Percentiles rank a stretch among this genome's conserved stretches.
These are phyloP conservation scores for Penicillium thymicola DNA, from an alignment of 2,329 filamentous ascomycete species.

Conservation along the genomic window DNA sequence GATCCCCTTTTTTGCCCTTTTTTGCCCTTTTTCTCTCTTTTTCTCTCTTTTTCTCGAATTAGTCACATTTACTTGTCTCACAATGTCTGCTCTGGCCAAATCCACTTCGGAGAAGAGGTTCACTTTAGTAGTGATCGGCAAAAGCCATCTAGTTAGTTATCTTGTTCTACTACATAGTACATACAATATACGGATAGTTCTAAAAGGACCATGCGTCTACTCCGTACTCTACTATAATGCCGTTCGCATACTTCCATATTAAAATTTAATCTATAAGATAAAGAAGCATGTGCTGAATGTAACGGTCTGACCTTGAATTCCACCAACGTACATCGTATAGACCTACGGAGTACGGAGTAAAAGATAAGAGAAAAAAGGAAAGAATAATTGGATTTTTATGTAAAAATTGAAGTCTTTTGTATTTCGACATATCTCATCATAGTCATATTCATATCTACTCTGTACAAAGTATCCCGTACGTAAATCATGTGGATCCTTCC, in stretches of 20 bases:
- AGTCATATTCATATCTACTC: not conserved
- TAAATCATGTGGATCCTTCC: not conserved
- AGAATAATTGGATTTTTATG: not conserved
- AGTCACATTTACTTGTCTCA: not conserved
- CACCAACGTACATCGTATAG: not conserved
- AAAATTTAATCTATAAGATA: too few species aligned
- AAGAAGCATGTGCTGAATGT: not conserved
- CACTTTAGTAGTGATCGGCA: conserved; percentile 16
- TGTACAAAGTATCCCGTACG: not conserved
- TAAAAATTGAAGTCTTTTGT: too few species aligned
- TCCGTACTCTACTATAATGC: not conserved
- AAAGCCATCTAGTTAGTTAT: not conserved
- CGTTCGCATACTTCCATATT: not conserved
- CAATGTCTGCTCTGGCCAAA: not conserved
- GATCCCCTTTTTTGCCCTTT: not conserved
- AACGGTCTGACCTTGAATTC: not conserved
- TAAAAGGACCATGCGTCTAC: not conserved
- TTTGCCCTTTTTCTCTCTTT: not conserved
- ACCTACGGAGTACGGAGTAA: not conserved
- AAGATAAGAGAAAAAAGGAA: not conserved
- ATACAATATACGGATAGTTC: too few species aligned
- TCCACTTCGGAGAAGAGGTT: conserved; percentile 9
- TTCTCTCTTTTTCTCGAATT: not conserved
- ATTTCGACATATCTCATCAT: not conserved
- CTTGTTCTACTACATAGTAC: too few species aligned